Conservation (phyloP, 129 eudicot genomes). For the Silybum marianum region DNA sequence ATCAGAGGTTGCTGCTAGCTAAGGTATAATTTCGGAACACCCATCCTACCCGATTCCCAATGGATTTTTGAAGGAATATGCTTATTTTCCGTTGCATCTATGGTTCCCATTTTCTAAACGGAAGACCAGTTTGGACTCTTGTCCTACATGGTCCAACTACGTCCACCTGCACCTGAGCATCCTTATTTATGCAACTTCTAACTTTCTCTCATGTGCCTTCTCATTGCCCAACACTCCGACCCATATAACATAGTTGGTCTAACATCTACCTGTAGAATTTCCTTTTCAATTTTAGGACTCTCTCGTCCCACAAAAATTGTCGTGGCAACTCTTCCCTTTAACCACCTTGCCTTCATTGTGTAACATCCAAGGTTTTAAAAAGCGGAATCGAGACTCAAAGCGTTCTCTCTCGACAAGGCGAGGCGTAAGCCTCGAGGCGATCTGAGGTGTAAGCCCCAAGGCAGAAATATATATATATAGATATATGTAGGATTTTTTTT, state of each 20-base stretch:
- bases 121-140: not conserved
- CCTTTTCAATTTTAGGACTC: not conserved
- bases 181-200: not conserved
- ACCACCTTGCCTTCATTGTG: not conserved
- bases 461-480: too few relatives aligned
- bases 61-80: not conserved
- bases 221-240: not conserved
- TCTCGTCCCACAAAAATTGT: too few relatives aligned
- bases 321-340: not conserved
- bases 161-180: not conserved
- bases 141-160: not conserved
- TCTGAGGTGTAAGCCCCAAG: too few relatives aligned
- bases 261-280: not conserved
- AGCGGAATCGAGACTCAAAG: too few relatives aligned
- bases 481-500: too few relatives aligned
- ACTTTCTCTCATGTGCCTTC: not conserved
- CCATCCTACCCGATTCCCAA: not conserved
- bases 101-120: not conserved
- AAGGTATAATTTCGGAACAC: not conserved
- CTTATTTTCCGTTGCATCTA: not conserved
- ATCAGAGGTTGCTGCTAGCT: not conserved
- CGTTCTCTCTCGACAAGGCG: too few relatives aligned
- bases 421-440: too few relatives aligned
- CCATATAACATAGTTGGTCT: not conserved
- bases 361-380: too few relatives aligned